These are phyloP conservation scores for Lichenothelia convexa DNA, from an alignment of 495 filamentous ascomycete genomes.

Conservation along the genomic window DNA sequence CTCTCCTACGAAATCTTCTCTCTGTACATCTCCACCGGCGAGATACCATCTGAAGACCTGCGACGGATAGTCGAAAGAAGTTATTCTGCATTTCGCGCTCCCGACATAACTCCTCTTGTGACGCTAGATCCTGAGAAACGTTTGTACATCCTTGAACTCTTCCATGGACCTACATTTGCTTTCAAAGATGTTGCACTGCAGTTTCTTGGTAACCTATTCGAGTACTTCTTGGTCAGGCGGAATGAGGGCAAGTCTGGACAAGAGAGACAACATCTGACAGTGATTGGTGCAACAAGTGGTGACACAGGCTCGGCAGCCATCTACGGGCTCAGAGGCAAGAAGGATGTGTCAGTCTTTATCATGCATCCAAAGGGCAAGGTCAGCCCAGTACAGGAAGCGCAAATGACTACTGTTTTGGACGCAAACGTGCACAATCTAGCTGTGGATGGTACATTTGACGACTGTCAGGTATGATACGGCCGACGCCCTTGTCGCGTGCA, in stretches of 20 bases:
- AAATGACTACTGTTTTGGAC: conserved; percentile 86
- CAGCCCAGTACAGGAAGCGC: conserved; percentile 73
- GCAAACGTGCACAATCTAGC: conserved; percentile 77
- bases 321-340: conserved; percentile 92
- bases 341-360: conserved; percentile 85
- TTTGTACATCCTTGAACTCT: conserved; percentile 77
- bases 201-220: conserved; percentile 86
- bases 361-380: conserved; percentile 70
- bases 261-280: conserved; percentile 70
- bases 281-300: conserved; percentile 81
- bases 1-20: conserved; percentile 58
- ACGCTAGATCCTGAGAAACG: conserved; percentile 46
- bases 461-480: conserved; percentile 50
- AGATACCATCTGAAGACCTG: conserved; percentile 67
- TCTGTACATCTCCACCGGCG: conserved; percentile 62
- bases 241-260: conserved; percentile 54
- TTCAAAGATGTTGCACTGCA: conserved; percentile 90
- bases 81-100: conserved; percentile 71
- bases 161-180: conserved; percentile 91
- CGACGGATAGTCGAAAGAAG: conserved; percentile 59
- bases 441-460: conserved; percentile 78
- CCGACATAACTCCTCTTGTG: conserved; percentile 54
- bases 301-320: conserved; percentile 94
- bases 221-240: conserved; percentile 76
- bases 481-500: not conserved